Evolutionary conservation across 352 stramenopile species (phyloP).

Genomic region (Phytophthora pluvialis): DNA sequence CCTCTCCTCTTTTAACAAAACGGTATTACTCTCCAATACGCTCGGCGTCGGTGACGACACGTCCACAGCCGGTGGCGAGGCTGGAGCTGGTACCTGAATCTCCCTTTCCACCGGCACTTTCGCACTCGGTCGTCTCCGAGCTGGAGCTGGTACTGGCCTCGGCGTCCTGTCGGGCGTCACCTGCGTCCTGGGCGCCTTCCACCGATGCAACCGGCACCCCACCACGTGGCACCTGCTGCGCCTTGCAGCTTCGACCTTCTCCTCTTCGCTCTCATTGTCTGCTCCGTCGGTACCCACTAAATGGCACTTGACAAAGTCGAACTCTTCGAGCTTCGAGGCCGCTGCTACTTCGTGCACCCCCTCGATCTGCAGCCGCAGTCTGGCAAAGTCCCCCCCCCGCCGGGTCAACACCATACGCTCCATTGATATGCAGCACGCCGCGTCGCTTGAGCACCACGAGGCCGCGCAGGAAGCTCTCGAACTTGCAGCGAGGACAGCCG

Average conservation of each 20-base stretch:
- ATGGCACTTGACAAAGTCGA: slow-evolving; percentile 58
- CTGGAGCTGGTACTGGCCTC: background rate
- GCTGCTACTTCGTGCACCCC: slow-evolving; percentile 21
- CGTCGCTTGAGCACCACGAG: slow-evolving; percentile 47
- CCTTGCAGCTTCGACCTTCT: slow-evolving; percentile 24
- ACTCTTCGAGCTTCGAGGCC: slow-evolving; percentile 40
- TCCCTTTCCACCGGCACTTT: background rate
- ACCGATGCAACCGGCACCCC: slow-evolving; percentile 51
- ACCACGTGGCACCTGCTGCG: slow-evolving; percentile 62
- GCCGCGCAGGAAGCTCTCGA: slow-evolving; percentile 45
- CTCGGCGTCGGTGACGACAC: slow-evolving; percentile 1
- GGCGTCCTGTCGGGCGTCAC: slow-evolving; percentile 1
- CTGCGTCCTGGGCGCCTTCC: slow-evolving; percentile 8
- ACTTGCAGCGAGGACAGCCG: slow-evolving; percentile 49
- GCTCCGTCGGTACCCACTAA: slow-evolving; percentile 29
- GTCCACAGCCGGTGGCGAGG: background rate
- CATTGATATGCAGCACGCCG: slow-evolving; percentile 40
- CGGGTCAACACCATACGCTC: slow-evolving; percentile 43
- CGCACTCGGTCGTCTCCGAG: background rate
- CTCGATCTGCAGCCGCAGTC: slow-evolving; percentile 49
- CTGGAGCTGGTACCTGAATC: background rate
- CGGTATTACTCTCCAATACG: slow-evolving; percentile 2
- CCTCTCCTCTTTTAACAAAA: slow-evolving; percentile 1
- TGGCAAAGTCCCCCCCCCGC: slow-evolving; percentile 26
- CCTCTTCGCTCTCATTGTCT: slow-evolving; percentile 10